A percentile compares a stretch with the other conserved stretches of the same genome.
Evolutionary conservation across 2,329 filamentous ascomycete species (phyloP).

Genomic region (Cladosporium sp.): DNA sequence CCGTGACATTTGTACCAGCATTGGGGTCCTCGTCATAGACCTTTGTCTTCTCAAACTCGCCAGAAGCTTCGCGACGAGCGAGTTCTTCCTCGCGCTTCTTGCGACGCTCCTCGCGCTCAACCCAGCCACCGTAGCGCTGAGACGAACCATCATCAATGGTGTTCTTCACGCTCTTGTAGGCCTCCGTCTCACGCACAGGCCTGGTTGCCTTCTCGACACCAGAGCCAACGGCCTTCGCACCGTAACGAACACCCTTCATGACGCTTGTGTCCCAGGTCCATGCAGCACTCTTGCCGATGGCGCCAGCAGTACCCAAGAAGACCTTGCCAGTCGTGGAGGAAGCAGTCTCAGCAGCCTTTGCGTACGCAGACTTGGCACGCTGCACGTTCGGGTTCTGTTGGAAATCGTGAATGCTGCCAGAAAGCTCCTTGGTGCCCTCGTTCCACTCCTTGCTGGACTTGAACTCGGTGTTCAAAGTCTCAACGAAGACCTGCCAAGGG

Average conservation of each 20-base stretch:
- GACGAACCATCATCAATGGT: constrained; percentile 97
- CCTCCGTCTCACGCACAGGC: constrained; percentile 89
- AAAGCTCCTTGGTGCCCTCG: constrained; percentile 92
- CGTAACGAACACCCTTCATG: constrained; percentile 84
- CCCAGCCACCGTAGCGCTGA: constrained; percentile 92
- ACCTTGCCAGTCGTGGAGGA: constrained; percentile 73
- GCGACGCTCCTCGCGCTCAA: constrained; percentile 90
- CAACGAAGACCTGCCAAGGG: constrained; percentile 97
- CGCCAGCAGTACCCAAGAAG: constrained; percentile 78
- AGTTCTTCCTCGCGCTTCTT: constrained; percentile 72
- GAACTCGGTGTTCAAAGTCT: constrained; percentile 91
- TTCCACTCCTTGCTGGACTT: constrained; percentile 99
- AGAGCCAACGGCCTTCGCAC: constrained; percentile 78
- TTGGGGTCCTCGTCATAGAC: constrained; percentile 81
- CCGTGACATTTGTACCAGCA: constrained; percentile 86
- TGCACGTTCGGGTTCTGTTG: constrained; percentile 88
- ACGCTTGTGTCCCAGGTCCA: constrained; percentile 98
- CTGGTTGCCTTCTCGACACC: constrained; percentile 92
- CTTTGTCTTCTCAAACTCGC: constrained; percentile 45
- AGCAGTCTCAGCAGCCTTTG: constrained; percentile 78
- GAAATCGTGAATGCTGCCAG: constrained; percentile 83
- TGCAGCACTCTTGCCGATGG: constrained; percentile 81
- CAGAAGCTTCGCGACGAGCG: constrained; percentile 42
- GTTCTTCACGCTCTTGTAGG: constrained; percentile 87
- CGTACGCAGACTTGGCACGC: constrained; percentile 79